These are phyloP conservation scores for Coniferiporia weirii DNA, from an alignment of 1,284 basidiomycete species.

Conservation along the genomic window DNA sequence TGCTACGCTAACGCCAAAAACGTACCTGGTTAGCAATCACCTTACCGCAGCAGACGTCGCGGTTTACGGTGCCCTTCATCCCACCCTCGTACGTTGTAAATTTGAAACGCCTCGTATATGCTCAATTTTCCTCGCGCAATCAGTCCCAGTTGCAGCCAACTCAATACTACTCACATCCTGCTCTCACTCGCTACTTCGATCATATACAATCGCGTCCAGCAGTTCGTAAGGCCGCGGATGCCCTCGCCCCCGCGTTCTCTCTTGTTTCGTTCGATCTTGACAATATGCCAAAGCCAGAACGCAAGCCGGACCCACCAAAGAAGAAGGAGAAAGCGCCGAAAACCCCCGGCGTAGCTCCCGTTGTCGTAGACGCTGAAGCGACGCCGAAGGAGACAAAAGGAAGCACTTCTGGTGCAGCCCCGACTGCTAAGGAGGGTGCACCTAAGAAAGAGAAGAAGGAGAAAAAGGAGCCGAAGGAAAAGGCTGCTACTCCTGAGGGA, in stretches of 20 bases:
- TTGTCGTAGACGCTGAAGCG: slow-evolving; percentile 21
- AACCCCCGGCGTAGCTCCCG: slow-evolving; percentile 26
- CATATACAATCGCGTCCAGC: slow-evolving; percentile 75
- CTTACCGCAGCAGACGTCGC: slow-evolving; percentile 85
- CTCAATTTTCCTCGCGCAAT: no score
- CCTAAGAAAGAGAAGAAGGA: slow-evolving; percentile 47
- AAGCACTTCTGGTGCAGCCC: slow-evolving; percentile 21
- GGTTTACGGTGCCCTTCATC: slow-evolving; percentile 79
- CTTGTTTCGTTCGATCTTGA: slow-evolving; percentile 68
- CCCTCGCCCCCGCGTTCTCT: slow-evolving; percentile 52
- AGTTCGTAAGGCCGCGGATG: slow-evolving; percentile 51
- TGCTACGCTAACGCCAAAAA: slow-evolving; percentile 66
- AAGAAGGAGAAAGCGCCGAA: slow-evolving; percentile 77
- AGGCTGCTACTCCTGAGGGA: slow-evolving; percentile 28
- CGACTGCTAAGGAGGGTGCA: slow-evolving; percentile 27
- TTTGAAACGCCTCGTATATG: background rate
- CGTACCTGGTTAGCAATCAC: slow-evolving; percentile 77
- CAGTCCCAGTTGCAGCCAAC: slow-evolving; percentile 62
- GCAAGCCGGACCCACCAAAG: slow-evolving; percentile 68
- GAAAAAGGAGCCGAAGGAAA: slow-evolving; percentile 38
- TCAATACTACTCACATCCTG: slow-evolving; percentile 71
- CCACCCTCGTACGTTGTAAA: slow-evolving; percentile 51
- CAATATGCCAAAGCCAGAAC: slow-evolving; percentile 67
- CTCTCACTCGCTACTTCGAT: slow-evolving; percentile 89
- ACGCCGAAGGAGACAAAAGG: slow-evolving; percentile 24